Conservation (phyloP, 2,329 filamentous ascomycete genomes). For the Pseudogymnoascus sp. region DNA sequence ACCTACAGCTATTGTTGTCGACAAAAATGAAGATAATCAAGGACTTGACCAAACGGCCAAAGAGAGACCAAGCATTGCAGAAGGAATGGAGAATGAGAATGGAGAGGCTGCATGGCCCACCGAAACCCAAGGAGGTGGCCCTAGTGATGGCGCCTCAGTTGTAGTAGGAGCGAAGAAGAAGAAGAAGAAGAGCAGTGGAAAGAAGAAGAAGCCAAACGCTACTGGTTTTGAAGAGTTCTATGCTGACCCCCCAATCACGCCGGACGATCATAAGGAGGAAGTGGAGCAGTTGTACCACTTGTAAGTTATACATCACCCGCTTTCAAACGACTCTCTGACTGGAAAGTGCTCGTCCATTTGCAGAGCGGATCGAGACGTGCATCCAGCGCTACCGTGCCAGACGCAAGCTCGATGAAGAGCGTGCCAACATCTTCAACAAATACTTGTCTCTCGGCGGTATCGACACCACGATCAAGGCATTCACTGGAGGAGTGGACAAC, state of each 20-base stretch:
- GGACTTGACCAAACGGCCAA: not conserved
- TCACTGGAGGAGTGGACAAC: slow-evolving; percentile 50
- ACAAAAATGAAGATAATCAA: not conserved
- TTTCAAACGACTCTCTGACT: slow-evolving; percentile 21
- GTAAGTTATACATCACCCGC: slow-evolving; percentile 35
- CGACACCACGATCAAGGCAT: slow-evolving; percentile 53
- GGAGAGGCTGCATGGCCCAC: not conserved
- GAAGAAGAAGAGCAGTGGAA: slow-evolving; percentile 33
- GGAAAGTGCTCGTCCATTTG: slow-evolving; percentile 44
- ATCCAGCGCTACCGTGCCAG: slow-evolving; percentile 74
- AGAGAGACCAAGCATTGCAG: not conserved
- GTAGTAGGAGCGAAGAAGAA: slow-evolving; percentile 19
- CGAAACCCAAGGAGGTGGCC: not conserved
- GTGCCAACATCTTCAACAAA: slow-evolving; percentile 61
- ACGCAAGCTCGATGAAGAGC: slow-evolving; percentile 62
- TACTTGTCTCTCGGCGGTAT: slow-evolving; percentile 82
- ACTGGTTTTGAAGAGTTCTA: slow-evolving; percentile 75
- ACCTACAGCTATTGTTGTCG: not conserved
- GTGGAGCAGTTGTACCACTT: slow-evolving; percentile 55
- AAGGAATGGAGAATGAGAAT: not conserved
- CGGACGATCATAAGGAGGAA: slow-evolving; percentile 60
- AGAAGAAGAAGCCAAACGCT: slow-evolving; percentile 25
- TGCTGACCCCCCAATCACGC: slow-evolving; percentile 71
- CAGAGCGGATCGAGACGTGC: slow-evolving; percentile 74
- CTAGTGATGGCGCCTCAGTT: not conserved